Conservation (phyloP, 768 basidiomycete species). For the Tulasnella calospora region DNA sequence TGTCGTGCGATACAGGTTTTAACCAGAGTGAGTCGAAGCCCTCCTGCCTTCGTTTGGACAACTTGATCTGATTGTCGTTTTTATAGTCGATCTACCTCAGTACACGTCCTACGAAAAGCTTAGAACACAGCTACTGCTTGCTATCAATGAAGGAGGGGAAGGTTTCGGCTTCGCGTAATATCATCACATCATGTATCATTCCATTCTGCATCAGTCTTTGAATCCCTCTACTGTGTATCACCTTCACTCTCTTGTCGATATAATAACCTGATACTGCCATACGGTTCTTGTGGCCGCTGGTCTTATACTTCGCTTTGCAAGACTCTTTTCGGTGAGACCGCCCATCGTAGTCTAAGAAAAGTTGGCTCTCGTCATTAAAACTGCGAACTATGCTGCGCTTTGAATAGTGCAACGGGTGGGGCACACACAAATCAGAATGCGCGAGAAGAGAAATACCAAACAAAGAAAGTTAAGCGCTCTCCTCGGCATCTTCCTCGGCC, state of each 20-base stretch:
- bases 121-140: conserved; percentile 79
- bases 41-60: background rate
- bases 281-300: background rate
- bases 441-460: too few species aligned
- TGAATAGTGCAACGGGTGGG: too few species aligned
- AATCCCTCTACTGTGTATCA: background rate
- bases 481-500: too few species aligned
- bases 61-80: conserved; percentile 37
- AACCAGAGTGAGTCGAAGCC: conserved; percentile 54
- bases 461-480: too few species aligned
- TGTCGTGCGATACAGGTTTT: conserved; percentile 54
- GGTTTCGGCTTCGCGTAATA: conserved; percentile 79
- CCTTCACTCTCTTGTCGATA: conserved; percentile 1
- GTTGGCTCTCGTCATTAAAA: too few species aligned
- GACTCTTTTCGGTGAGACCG: background rate
- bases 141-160: conserved; percentile 94
- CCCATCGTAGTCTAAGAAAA: too few species aligned
- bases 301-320: background rate
- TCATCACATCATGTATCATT: background rate
- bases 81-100: conserved; percentile 72
- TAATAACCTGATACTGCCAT: background rate
- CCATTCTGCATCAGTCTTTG: background rate
- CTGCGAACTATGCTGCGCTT: too few species aligned
- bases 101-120: conserved; percentile 97
- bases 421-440: too few species aligned